phyloP scores from a whole-genome alignment of 768 basidiomycete genomes.

The Psilocybe cyanescens region DNA sequence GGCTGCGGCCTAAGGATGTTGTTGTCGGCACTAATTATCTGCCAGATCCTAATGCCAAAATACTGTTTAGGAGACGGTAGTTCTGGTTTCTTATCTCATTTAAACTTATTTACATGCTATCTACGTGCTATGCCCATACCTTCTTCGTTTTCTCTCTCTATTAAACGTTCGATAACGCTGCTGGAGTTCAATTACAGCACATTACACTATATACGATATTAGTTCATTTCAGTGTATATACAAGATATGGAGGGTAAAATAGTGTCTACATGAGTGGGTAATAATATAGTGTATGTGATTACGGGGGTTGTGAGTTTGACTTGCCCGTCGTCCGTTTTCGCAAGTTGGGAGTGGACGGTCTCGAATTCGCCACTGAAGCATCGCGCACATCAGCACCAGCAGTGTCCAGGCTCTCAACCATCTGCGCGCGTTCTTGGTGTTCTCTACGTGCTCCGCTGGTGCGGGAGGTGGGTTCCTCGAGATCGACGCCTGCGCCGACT shows the following conservation, averaged over 20 bases:
- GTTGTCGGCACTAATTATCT: constrained; percentile 23
- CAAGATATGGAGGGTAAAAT: neutral
- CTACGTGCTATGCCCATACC: neutral
- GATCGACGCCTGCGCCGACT: constrained; percentile 15
- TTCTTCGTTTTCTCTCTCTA: too few species aligned
- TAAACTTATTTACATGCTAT: neutral
- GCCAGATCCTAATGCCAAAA: constrained; percentile 21
- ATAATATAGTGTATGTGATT: neutral
- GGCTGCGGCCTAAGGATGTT: constrained; percentile 19
- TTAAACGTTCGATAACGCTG: too few species aligned
- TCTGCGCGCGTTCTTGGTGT: constrained; percentile 22
- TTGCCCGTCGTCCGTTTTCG: constrained; percentile 1
- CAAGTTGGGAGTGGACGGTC: neutral
- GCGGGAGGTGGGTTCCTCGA: constrained; percentile 9
- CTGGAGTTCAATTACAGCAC: neutral
- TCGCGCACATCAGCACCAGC: constrained; percentile 19
- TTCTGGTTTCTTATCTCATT: neutral
- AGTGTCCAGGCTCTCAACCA: constrained; percentile 28
- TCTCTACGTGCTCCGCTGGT: constrained; percentile 3
- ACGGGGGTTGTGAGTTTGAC: neutral
- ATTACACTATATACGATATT: neutral
- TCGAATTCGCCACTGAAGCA: neutral
- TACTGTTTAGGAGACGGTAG: constrained; percentile 22
- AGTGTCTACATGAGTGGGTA: neutral
- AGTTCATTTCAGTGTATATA: neutral